phyloP scores from a whole-genome alignment of 2,329 filamentous ascomycete species.

The Penicillium sp. region DNA sequence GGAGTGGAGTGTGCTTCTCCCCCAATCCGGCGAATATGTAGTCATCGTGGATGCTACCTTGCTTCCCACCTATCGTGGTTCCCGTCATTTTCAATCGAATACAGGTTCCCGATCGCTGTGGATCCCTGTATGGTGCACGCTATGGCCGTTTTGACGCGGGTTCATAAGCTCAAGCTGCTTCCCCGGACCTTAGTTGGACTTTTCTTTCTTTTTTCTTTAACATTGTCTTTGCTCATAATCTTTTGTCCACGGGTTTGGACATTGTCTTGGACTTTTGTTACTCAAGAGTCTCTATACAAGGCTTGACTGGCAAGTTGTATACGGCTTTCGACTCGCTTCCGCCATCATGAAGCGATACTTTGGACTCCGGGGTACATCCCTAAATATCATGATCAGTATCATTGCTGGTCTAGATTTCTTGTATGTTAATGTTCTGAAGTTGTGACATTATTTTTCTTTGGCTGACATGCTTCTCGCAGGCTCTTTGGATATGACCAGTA shows the following conservation, averaged over 20 bases:
- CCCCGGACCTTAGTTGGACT: constrained; percentile 6
- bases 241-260: constrained; percentile 11
- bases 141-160: neutral
- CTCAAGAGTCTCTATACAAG: constrained; percentile 2
- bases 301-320: constrained; percentile 8
- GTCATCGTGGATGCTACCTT: constrained; percentile 7
- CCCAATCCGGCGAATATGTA: constrained; percentile 22
- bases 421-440: constrained; percentile 28
- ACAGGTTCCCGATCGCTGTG: neutral
- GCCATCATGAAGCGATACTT: constrained; percentile 52
- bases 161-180: constrained; percentile 17
- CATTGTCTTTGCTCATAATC: constrained; percentile 1
- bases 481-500: constrained; percentile 66
- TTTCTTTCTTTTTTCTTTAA: neutral
- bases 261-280: constrained; percentile 7
- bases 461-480: constrained; percentile 23
- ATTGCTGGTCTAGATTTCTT: constrained; percentile 73
- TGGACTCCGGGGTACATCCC: constrained; percentile 64
- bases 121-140: neutral
- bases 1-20: neutral
- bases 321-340: neutral
- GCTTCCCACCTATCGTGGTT: neutral
- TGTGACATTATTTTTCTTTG: neutral
- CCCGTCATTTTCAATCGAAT: constrained; percentile 3
- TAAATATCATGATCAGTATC: constrained; percentile 70